Conservation (phyloP, 2,329 filamentous ascomycete genomes). For the Plectosphaerella plurivora region DNA sequence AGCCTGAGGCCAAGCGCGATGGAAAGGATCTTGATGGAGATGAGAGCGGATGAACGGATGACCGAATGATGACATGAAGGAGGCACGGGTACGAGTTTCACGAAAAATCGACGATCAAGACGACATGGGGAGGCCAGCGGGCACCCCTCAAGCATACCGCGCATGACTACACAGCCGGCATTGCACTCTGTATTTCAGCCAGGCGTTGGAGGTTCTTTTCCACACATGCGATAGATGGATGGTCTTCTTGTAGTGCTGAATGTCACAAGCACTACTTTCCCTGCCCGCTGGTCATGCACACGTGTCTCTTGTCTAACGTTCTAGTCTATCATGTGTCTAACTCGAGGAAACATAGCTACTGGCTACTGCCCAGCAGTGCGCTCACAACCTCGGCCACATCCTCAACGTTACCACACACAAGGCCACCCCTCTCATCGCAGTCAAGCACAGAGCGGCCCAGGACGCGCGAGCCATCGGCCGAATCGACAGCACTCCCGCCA, state of each 20-base stretch:
- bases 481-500: constrained; percentile 51
- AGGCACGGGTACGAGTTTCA: neutral
- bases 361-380: constrained; percentile 10
- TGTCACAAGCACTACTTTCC: neutral
- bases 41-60: neutral
- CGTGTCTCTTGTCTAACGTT: neutral
- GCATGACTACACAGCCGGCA: neutral
- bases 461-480: constrained; percentile 33
- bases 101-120: no score
- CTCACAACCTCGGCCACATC: constrained; percentile 37
- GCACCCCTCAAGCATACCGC: no score
- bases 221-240: neutral
- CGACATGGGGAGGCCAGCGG: no score
- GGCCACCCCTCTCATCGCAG: constrained; percentile 44
- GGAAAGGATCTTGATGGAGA: no score
- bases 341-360: neutral
- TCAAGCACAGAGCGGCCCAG: constrained; percentile 30
- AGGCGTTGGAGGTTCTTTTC: neutral
- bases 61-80: neutral
- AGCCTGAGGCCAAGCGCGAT: neutral
- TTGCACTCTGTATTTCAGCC: neutral
- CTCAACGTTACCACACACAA: constrained; percentile 45
- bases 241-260: neutral
- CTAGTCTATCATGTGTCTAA: no score
- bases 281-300: neutral